Evolutionary conservation across 768 basidiomycete genomes (phyloP).

Genomic region (Candolleomyces eurysporus): DNA sequence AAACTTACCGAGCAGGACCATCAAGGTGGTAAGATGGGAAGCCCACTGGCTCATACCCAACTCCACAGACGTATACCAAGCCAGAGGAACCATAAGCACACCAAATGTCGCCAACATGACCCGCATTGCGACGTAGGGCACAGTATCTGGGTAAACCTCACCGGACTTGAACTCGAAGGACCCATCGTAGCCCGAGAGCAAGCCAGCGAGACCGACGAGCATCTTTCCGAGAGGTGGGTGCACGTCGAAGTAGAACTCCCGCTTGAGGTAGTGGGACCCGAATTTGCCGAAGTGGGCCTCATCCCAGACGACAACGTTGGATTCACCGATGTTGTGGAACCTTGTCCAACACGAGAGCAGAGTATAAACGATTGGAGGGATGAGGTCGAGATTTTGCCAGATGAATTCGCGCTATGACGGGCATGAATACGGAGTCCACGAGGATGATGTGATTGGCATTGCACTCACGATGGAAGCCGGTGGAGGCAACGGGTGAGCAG

Average conservation of each 20-base stretch:
- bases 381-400: constrained; percentile 74
- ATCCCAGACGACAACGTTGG: constrained; percentile 92
- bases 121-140: constrained; percentile 94
- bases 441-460: constrained; percentile 16
- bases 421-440: constrained; percentile 4
- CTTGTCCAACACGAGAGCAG: constrained; percentile 94
- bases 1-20: constrained; percentile 84
- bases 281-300: constrained; percentile 99
- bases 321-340: constrained; percentile 87
- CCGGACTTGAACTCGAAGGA: constrained; percentile 94
- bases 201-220: constrained; percentile 92
- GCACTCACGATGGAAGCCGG: constrained; percentile 58
- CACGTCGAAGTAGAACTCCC: constrained; percentile 99
- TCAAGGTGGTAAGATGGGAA: constrained; percentile 88
- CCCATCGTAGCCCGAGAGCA: constrained; percentile 90
- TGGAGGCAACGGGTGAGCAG: constrained; percentile 62
- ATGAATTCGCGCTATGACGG: constrained; percentile 66
- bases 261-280: constrained; percentile 96
- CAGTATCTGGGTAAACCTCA: constrained; percentile 72
- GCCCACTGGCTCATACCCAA: constrained; percentile 88
- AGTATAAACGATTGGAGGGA: constrained; percentile 84
- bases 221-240: constrained; percentile 99
- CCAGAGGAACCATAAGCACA: constrained; percentile 91
- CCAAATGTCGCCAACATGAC: constrained; percentile 94
- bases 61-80: constrained; percentile 96